These are phyloP conservation scores for Boletus rubroflammeus DNA, from an alignment of 768 basidiomycete genomes.

Conservation along the genomic window DNA sequence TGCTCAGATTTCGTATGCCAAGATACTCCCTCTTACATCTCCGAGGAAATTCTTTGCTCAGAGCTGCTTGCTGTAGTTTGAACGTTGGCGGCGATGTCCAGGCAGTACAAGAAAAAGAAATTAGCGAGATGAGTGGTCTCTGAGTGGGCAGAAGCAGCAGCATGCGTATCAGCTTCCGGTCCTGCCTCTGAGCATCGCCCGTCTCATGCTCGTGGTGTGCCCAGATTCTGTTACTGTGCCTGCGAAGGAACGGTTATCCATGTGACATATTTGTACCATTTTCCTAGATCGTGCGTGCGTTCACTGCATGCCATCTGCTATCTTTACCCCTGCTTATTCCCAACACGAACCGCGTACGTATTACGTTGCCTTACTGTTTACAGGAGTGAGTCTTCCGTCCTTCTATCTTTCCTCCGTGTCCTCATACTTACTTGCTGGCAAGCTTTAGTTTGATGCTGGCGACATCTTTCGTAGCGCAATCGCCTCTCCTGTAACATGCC, in stretches of 20 bases:
- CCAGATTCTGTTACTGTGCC: constrained; percentile 7
- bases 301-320: constrained; percentile 22
- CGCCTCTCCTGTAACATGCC: constrained; percentile 1
- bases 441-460: constrained; percentile 19
- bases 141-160: constrained; percentile 28
- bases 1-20: background rate
- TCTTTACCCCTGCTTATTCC: constrained; percentile 22
- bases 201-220: constrained; percentile 14
- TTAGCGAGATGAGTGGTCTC: constrained; percentile 26
- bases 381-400: constrained; percentile 16
- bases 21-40: constrained; percentile 12
- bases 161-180: constrained; percentile 26
- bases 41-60: constrained; percentile 15
- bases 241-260: constrained; percentile 14
- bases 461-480: background rate
- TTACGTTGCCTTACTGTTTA: constrained; percentile 26
- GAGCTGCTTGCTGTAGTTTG: background rate
- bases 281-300: constrained; percentile 9
- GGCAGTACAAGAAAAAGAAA: constrained; percentile 15
- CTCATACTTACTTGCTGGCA: constrained; percentile 7
- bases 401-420: constrained; percentile 9
- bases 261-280: constrained; percentile 13
- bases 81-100: constrained; percentile 7
- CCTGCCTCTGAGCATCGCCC: constrained; percentile 26
- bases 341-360: constrained; percentile 9